Percentiles rank a stretch among this genome's conserved stretches.
Conservation (phyloP, 2,329 filamentous ascomycete genomes). For the Aotearoamyces nothofagi region DNA sequence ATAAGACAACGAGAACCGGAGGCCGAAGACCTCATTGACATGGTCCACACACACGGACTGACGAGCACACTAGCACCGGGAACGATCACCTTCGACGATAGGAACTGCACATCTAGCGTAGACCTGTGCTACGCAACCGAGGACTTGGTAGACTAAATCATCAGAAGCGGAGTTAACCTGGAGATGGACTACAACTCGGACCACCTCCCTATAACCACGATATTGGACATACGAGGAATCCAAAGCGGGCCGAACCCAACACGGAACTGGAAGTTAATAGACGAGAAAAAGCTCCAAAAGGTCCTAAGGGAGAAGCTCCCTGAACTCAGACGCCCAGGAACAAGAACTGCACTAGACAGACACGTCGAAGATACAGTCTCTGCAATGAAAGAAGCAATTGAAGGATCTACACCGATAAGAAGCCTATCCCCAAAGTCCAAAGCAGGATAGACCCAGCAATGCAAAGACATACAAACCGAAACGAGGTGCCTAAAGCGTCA, state of each 20-base stretch:
- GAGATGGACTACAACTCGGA: slow-evolving; percentile 12
- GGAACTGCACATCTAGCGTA: neutral
- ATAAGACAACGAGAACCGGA: neutral
- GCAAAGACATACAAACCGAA: slow-evolving; percentile 2
- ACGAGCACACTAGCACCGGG: neutral
- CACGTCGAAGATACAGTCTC: no score
- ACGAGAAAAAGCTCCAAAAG: no score
- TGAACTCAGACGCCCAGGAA: slow-evolving; percentile 5
- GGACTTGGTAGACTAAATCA: slow-evolving; percentile 6
- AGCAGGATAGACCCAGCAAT: slow-evolving; percentile 3
- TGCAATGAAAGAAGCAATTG: no score
- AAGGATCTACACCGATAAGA: neutral
- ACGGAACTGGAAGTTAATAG: neutral
- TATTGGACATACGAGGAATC: no score
- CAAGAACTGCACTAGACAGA: slow-evolving; percentile 9
- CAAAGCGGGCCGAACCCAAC: no score
- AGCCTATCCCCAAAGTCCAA: slow-evolving; percentile 1
- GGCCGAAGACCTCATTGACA: neutral
- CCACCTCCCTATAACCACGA: slow-evolving; percentile 11
- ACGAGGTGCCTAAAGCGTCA: slow-evolving; percentile 1
- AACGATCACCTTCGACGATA: neutral
- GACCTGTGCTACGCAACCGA: slow-evolving; percentile 2
- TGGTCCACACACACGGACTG: neutral
- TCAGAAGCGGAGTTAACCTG: slow-evolving; percentile 5
- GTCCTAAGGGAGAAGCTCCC: no score